Conservation (phyloP, 164 flowering plant species). For the Houttuynia cordata region DNA sequence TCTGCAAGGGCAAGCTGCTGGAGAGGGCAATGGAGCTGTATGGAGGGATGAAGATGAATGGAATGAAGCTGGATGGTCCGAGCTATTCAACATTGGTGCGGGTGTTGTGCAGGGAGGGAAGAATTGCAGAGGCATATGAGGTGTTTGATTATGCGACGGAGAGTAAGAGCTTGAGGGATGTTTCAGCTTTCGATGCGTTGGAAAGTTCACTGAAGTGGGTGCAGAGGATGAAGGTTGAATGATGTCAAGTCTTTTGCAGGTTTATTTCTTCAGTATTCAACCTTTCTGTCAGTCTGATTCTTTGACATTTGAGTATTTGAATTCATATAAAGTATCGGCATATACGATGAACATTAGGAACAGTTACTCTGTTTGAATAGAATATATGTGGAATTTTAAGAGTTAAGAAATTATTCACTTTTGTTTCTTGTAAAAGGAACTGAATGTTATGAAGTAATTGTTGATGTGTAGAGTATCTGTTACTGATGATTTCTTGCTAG, state of each 20-base stretch:
- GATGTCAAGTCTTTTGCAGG: not conserved
- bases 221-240: slow-evolving; percentile 40
- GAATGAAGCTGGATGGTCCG: slow-evolving; percentile 58
- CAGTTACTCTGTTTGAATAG: too few relatives aligned
- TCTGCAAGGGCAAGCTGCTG: slow-evolving; percentile 57
- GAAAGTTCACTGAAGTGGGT: slow-evolving; percentile 58
- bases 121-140: slow-evolving; percentile 73
- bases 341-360: too few relatives aligned
- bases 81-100: slow-evolving; percentile 70
- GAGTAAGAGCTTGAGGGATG: slow-evolving; percentile 73
- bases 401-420: too few relatives aligned
- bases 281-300: too few relatives aligned
- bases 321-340: too few relatives aligned
- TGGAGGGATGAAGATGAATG: slow-evolving; percentile 41
- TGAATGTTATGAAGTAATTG: too few relatives aligned
- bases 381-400: too few relatives aligned
- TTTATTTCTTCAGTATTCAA: not conserved
- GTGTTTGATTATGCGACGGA: slow-evolving; percentile 78
- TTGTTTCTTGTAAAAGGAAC: too few relatives aligned
- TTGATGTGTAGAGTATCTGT: too few relatives aligned
- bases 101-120: slow-evolving; percentile 54
- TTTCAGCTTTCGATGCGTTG: slow-evolving; percentile 52
- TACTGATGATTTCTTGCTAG: too few relatives aligned
- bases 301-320: too few relatives aligned
- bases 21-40: slow-evolving; percentile 58